Conservation (phyloP, 2,329 filamentous ascomycete genomes). For the Sporothrix brasiliensis region DNA sequence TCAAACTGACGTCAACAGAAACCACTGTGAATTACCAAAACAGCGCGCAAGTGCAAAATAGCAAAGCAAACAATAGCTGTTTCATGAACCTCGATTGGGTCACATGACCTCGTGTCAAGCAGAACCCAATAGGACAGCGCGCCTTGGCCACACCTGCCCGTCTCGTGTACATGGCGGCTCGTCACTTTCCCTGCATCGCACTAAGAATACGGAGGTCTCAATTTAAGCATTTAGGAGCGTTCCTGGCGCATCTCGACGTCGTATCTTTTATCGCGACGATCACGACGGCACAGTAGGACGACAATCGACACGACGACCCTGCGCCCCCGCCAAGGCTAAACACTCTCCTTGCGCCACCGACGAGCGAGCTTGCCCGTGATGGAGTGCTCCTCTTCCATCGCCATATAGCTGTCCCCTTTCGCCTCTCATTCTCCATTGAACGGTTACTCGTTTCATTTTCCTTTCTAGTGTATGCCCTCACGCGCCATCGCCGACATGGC, state of each 20-base stretch:
- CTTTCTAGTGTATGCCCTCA: background rate
- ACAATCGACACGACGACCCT: background rate
- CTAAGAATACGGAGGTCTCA: slow-evolving; percentile 10
- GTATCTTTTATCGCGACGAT: background rate
- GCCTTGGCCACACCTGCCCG: slow-evolving; percentile 10
- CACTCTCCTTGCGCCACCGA: slow-evolving; percentile 1
- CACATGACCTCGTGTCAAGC: slow-evolving; percentile 13
- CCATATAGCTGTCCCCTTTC: background rate
- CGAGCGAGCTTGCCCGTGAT: slow-evolving; percentile 21
- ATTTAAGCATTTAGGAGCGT: slow-evolving; percentile 2
- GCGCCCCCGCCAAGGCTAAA: background rate
- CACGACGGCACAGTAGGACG: background rate
- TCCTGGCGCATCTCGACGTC: slow-evolving; percentile 16
- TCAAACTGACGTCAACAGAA: no score
- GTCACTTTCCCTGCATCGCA: slow-evolving; percentile 11
- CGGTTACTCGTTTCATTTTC: background rate
- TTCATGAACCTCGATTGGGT: background rate
- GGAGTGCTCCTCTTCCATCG: slow-evolving; percentile 8
- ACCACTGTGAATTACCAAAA: no score
- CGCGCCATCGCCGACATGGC: slow-evolving; percentile 11
- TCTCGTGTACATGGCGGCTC: slow-evolving; percentile 15
- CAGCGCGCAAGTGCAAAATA: no score
- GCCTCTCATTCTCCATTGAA: background rate
- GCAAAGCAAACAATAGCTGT: background rate
- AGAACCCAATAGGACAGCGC: slow-evolving; percentile 12